Base-by-base conservation (phyloP, 495 filamentous ascomycete species). In the Lasiosphaeris hirsuta region DNA sequence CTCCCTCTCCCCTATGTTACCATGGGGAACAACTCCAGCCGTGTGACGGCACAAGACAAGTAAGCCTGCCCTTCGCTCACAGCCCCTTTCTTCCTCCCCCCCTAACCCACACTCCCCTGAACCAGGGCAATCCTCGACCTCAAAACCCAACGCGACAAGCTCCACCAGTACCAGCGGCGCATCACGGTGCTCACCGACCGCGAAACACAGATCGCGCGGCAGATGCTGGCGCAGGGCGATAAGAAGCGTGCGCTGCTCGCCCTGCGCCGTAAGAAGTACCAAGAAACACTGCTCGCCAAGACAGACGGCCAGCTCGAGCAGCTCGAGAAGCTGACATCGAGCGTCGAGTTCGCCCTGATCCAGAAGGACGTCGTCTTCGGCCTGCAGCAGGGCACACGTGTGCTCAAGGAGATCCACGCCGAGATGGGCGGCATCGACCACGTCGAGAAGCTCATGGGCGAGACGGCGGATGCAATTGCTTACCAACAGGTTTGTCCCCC, bases 381-480 rank as follows among this genome's bases (percentile, higher is more conserved):
- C 1, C 75, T 98, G 59, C 88, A 95, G 68, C 90, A 97, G 75
- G 94, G 94, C 15, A 97, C 94, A 1, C 78, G 79, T 42, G 94
- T 97, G 34, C 77, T 98, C 58, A 83, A 87, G 63, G 88, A 95
- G 65, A 97, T 98, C 55, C 85, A 97, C 63, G 84, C 83, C 59
- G 94, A 98, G 75, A 98, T 98, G 91, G 95, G 93, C 30, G 92
- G 92, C 0, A 78, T 98, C 51, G 92, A 96, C 62, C 82, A 86
- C 53, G 92, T 97, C 48, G 92, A 96, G 81, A 90, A 90, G 76
- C 69, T 97, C 61, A 88, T 96, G 87, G 93, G 88, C 10, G 90
- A 96, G 75, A 92, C 80, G 19, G 89, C 88, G 36, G 93, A 96
- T 58, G 93, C 90, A 18, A 81, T 87, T 61, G 88, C 87, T 11